Evolutionary conservation across 139 green algal species (phyloP).

Genomic region (Eudorina sp.): DNA sequence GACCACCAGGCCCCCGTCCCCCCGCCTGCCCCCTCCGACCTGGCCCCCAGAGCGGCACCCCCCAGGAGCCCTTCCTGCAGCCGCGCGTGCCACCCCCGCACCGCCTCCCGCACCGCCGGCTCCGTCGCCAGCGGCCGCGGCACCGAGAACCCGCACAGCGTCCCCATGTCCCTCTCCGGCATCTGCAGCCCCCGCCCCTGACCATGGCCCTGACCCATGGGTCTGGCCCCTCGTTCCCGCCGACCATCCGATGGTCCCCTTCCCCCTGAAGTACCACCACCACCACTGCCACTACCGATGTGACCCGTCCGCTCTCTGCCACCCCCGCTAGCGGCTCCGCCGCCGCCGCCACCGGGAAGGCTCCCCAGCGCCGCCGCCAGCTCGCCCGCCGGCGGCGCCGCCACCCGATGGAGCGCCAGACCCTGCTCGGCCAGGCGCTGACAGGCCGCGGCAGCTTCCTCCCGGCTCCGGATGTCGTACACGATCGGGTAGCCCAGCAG

Average conservation of each 20-base stretch:
- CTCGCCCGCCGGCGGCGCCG: not conserved
- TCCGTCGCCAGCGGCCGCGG: not conserved
- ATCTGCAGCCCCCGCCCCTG: not conserved
- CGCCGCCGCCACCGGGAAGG: not conserved
- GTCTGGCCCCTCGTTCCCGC: too few species aligned
- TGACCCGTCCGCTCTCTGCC: not conserved
- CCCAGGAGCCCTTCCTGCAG: not conserved
- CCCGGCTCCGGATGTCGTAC: conserved; percentile 60
- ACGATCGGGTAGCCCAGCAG: conserved; percentile 79
- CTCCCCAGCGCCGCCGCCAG: not conserved
- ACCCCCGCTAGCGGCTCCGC: not conserved
- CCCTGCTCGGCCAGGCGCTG: conserved; percentile 37
- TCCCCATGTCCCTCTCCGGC: conserved; percentile 24
- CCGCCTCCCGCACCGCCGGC: not conserved
- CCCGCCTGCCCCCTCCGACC: too few species aligned
- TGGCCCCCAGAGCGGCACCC: not conserved
- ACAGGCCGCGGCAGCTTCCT: conserved; percentile 42
- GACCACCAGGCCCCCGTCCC: not conserved
- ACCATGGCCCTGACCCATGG: not conserved
- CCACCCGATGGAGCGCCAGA: conserved; percentile 1
- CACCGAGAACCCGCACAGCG: conserved; percentile 22
- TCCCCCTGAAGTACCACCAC: not conserved
- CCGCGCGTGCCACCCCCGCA: not conserved
- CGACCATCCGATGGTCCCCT: not conserved
- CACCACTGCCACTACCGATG: not conserved